Evolutionary conservation across 2,329 filamentous ascomycete species (phyloP), one percentile per base, ranked within the genome.

Genomic region (Hypoxylon sp.): DNA sequence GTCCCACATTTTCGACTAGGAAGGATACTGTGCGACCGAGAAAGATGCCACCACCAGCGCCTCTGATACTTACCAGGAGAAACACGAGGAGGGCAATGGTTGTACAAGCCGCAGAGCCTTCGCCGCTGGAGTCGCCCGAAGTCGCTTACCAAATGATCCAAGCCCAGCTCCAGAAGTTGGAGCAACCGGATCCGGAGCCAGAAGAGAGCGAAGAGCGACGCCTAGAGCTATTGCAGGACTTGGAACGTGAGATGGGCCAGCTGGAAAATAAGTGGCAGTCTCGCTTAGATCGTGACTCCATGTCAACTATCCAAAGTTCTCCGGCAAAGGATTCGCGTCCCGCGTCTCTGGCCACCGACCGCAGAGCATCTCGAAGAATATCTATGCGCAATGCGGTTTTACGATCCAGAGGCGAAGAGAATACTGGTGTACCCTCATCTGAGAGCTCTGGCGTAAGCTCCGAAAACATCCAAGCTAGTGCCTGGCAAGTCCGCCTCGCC

Each of bases 161-260:
- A 62, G 72, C 73, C 20, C 80, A 83, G 59, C 71, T 84, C 13
- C 71, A 69, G 51, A 76, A 74, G 26, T 69, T 82, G 6, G 79
- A 82, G 13, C 63, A 75, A 41, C 63, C 73, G 3, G 69, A 67
- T 21, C 60, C 63, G 23, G 70, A 70, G 9, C 67, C 67, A 1
- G 64, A 63, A 5, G 71, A 71, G 43, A 75, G 69, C 55, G 69
- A 75, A 19, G 69, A 71, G 9, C 72, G 73, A 45, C 72, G 76
- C 19, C 68, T 80, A 49, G 75, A 73, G 23, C 72, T 86, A 2
- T 70, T 88, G 1, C 78, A 81, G 21, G 78, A 83, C 51, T 70
- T 88, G 1, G 84, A 88, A 63, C 73, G 72, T 53, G 84, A 88
- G 66, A 82, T 87, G 76, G 81, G 78, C 0, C 67, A 76, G 57